A percentile compares a stretch with the other conserved stretches of the same genome.
These are phyloP conservation scores for Tephrocybe rancida DNA, from an alignment of 768 basidiomycete genomes.

Conservation along the genomic window DNA sequence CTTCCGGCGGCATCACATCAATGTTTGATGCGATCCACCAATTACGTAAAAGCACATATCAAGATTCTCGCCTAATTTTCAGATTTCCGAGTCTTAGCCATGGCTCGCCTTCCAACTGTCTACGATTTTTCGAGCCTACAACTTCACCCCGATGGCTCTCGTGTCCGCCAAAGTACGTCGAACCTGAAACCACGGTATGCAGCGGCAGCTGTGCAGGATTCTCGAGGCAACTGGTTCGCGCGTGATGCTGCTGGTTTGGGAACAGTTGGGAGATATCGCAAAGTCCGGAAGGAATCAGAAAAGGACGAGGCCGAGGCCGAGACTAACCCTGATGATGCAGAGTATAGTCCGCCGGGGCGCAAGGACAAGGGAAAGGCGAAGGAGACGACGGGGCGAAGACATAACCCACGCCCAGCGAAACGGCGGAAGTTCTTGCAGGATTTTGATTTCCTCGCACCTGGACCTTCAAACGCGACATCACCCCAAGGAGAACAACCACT, in stretches of 20 bases:
- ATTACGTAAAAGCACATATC: too few species aligned
- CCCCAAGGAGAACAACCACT: slow-evolving; percentile 22
- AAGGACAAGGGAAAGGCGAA: slow-evolving; percentile 13
- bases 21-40: too few species aligned
- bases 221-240: slow-evolving; percentile 67
- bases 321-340: slow-evolving; percentile 5
- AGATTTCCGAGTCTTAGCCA: slow-evolving; percentile 24
- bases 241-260: slow-evolving; percentile 60
- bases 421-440: slow-evolving; percentile 49
- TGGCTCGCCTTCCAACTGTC: slow-evolving; percentile 52
- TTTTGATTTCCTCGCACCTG: slow-evolving; percentile 55
- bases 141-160: slow-evolving; percentile 63
- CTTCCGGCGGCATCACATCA: too few species aligned
- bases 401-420: slow-evolving; percentile 33
- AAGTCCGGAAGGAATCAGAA: slow-evolving; percentile 20
- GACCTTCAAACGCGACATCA: slow-evolving; percentile 8
- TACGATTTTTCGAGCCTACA: slow-evolving; percentile 69
- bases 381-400: slow-evolving; percentile 13
- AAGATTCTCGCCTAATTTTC: too few species aligned
- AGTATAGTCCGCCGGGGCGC: background rate
- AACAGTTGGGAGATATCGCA: slow-evolving; percentile 37
- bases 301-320: slow-evolving; percentile 17
- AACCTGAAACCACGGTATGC: slow-evolving; percentile 37
- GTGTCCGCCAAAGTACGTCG: slow-evolving; percentile 46
- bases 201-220: slow-evolving; percentile 39